Conservation (phyloP, 1,139 yeast species). For the Debaryomyces singareniensis region DNA sequence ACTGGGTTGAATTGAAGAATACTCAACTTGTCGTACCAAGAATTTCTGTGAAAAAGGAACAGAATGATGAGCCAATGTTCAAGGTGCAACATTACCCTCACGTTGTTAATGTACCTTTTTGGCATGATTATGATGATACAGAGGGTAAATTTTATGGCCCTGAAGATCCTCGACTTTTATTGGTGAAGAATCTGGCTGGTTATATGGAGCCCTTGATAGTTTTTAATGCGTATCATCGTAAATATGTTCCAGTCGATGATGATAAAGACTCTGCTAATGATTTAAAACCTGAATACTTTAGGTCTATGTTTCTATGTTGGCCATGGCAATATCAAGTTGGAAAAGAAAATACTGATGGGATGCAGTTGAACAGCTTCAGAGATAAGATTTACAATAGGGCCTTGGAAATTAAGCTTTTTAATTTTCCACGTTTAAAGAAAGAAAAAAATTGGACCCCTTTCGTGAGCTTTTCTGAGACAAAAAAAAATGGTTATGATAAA, state of each 20-base stretch:
- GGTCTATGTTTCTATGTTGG: slow-evolving; percentile 15
- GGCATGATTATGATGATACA: slow-evolving; percentile 18
- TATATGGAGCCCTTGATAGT: slow-evolving; percentile 32
- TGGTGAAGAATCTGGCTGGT: slow-evolving; percentile 24
- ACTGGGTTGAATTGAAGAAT: slow-evolving; percentile 33
- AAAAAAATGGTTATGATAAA: slow-evolving; percentile 18
- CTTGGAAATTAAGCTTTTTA: slow-evolving; percentile 19
- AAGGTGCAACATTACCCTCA: slow-evolving; percentile 21
- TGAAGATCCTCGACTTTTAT: slow-evolving; percentile 35
- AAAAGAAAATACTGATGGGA: slow-evolving; percentile 20
- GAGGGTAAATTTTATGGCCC: slow-evolving; percentile 30
- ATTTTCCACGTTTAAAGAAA: slow-evolving; percentile 14
- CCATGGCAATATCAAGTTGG: slow-evolving; percentile 25
- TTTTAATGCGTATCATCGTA: slow-evolving; percentile 27
- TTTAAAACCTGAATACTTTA: slow-evolving; percentile 6
- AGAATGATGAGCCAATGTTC: slow-evolving; percentile 6
- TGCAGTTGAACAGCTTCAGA: slow-evolving; percentile 12
- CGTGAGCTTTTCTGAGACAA: slow-evolving; percentile 18
- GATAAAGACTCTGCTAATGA: slow-evolving; percentile 15
- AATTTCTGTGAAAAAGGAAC: slow-evolving; percentile 7
- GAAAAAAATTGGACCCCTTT: slow-evolving; percentile 45
- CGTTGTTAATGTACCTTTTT: slow-evolving; percentile 28
- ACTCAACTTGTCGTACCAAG: slow-evolving; percentile 29
- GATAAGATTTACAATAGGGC: slow-evolving; percentile 16
- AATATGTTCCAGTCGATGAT: slow-evolving; percentile 9